phyloP scores from a whole-genome alignment of 2,329 filamentous ascomycete species.

The Fusarium anguioides region DNA sequence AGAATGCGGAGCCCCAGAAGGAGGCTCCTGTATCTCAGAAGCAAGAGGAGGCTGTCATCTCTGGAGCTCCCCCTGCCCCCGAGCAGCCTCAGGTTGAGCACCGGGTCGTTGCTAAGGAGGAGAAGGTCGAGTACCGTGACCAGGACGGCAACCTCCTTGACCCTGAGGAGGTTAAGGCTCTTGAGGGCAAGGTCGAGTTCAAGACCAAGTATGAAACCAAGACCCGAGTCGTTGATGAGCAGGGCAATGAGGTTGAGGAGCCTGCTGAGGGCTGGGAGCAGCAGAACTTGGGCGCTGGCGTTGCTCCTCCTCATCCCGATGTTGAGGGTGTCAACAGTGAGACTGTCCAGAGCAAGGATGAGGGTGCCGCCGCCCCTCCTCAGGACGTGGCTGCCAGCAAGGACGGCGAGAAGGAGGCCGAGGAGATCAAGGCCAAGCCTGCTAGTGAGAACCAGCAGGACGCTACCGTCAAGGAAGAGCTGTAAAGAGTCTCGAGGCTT shows the following conservation, averaged over 20 bases:
- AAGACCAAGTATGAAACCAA: constrained; percentile 96
- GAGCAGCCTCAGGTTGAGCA: constrained; percentile 55
- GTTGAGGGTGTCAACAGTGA: constrained; percentile 70
- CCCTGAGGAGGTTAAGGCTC: constrained; percentile 81
- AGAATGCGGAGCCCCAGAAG: constrained; percentile 41
- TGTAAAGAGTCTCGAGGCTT: constrained; percentile 41
- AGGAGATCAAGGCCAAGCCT: constrained; percentile 67
- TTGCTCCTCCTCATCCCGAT: constrained; percentile 70
- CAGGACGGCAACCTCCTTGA: constrained; percentile 91
- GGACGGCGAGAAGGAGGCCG: constrained; percentile 69
- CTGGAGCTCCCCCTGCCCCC: constrained; percentile 58
- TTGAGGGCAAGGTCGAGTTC: constrained; percentile 95
- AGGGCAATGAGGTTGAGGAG: constrained; percentile 78
- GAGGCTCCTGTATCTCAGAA: constrained; percentile 42
- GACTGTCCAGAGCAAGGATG: constrained; percentile 58
- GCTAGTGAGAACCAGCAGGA: constrained; percentile 72
- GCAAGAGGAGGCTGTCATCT: constrained; percentile 53
- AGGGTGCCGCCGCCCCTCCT: constrained; percentile 47
- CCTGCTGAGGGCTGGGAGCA: constrained; percentile 55
- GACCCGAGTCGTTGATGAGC: constrained; percentile 82
- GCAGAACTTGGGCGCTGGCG: constrained; percentile 52
- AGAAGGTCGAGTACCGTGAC: constrained; percentile 93
- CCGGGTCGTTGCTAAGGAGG: constrained; percentile 69
- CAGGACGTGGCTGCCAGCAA: constrained; percentile 60
- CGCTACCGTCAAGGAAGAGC: constrained; percentile 59